phyloP scores from a whole-genome alignment of 139 green algal genomes.

The Chlorella sp. region DNA sequence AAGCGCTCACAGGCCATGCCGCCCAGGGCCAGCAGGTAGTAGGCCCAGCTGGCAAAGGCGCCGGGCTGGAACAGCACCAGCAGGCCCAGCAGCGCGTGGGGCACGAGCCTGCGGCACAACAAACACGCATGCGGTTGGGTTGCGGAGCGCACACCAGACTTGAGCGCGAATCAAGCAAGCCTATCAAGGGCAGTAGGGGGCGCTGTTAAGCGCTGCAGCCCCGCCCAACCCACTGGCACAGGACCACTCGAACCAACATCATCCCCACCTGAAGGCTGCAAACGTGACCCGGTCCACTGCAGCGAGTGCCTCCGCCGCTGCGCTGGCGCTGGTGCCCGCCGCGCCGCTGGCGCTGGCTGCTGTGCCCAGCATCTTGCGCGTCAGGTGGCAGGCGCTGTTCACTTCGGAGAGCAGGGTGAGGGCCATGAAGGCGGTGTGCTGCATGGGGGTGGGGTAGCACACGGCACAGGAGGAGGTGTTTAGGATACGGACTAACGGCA shows the following conservation, averaged over 20 bases:
- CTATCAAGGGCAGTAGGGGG: no score
- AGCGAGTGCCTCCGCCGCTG: neutral
- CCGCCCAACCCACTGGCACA: no score
- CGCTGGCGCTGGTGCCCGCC: neutral
- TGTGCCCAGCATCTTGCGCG: slow-evolving; percentile 20
- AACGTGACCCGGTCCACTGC: slow-evolving; percentile 26
- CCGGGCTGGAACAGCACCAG: slow-evolving; percentile 22
- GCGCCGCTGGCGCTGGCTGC: neutral
- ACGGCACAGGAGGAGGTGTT: no score
- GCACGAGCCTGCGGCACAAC: slow-evolving; percentile 18
- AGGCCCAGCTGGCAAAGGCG: slow-evolving; percentile 19
- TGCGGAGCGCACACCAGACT: no score
- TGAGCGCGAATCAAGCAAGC: no score
- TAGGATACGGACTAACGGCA: no score
- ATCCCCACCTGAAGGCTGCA: slow-evolving; percentile 16
- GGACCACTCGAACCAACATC: no score
- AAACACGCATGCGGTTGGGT: no score
- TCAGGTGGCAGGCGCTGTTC: slow-evolving; percentile 20
- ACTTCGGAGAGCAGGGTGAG: slow-evolving; percentile 50
- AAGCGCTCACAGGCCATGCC: slow-evolving; percentile 15
- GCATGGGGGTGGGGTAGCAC: neutral
- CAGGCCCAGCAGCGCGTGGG: slow-evolving; percentile 33
- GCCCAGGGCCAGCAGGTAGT: slow-evolving; percentile 20
- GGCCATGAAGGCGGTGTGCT: slow-evolving; percentile 51
- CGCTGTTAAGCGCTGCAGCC: no score